These are phyloP conservation scores for Fusarium cyanostomum DNA, from an alignment of 2,329 filamentous ascomycete species.

Conservation along the genomic window DNA sequence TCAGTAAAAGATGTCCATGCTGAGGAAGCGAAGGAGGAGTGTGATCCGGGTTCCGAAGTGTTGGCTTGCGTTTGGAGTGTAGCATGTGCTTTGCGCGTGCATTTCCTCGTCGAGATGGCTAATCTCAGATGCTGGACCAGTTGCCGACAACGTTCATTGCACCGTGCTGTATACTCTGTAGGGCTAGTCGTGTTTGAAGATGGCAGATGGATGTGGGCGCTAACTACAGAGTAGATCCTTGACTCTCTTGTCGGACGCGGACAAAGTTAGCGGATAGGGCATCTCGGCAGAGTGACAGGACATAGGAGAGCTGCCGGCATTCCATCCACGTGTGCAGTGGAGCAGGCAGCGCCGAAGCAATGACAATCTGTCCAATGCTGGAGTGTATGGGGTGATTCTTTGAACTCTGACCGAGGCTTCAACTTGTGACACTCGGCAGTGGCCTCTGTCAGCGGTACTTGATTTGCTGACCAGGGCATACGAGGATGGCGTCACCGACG, in stretches of 20 bases:
- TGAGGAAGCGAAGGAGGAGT: background rate
- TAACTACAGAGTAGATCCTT: background rate
- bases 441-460: constrained; percentile 32
- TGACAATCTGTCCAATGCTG: constrained; percentile 12
- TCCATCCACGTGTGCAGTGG: constrained; percentile 42
- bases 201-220: background rate
- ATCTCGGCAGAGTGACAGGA: constrained; percentile 27
- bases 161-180: no score
- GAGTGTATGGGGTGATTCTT: constrained; percentile 20
- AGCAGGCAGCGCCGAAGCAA: constrained; percentile 18
- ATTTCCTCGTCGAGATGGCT: background rate
- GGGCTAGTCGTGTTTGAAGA: no score
- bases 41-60: background rate
- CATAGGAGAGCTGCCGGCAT: constrained; percentile 37
- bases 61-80: background rate
- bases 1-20: background rate
- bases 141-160: background rate
- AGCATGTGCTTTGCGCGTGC: background rate
- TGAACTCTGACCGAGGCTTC: background rate
- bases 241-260: constrained; percentile 20
- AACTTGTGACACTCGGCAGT: constrained; percentile 21
- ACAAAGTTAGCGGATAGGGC: constrained; percentile 5
- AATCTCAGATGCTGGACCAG: background rate
- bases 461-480: constrained; percentile 24
- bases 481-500: constrained; percentile 41